Conservation (phyloP, 2,329 filamentous ascomycete species). For the Fusarium verrucosum region DNA sequence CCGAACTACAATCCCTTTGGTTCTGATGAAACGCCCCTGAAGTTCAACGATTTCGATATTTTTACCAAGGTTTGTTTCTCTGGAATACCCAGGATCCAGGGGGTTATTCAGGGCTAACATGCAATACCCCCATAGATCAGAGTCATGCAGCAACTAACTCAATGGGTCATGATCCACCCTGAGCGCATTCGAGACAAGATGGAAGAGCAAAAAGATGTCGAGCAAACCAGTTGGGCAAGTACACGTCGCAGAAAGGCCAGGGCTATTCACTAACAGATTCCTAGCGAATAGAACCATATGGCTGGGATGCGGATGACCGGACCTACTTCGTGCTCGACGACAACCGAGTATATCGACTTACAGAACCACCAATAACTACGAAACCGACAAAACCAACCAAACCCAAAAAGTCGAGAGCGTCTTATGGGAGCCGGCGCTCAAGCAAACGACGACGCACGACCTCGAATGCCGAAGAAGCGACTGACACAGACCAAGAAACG, state of each 20-base stretch:
- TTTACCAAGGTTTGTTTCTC: slow-evolving; percentile 75
- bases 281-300: slow-evolving; percentile 80
- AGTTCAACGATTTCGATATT: slow-evolving; percentile 83
- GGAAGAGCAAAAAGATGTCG: slow-evolving; percentile 80
- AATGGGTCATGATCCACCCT: slow-evolving; percentile 88
- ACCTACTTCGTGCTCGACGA: slow-evolving; percentile 93
- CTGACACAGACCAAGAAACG: slow-evolving; percentile 49
- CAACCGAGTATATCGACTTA: slow-evolving; percentile 88
- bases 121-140: slow-evolving; percentile 60
- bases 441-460: slow-evolving; percentile 76
- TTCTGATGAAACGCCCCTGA: slow-evolving; percentile 73
- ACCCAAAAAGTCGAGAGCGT: slow-evolving; percentile 67
- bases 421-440: slow-evolving; percentile 64
- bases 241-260: slow-evolving; percentile 41
- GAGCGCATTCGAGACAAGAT: slow-evolving; percentile 89
- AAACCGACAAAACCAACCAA: slow-evolving; percentile 76
- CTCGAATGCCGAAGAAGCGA: slow-evolving; percentile 46
- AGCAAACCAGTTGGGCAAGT: slow-evolving; percentile 85
- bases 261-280: slow-evolving; percentile 23
- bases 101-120: neutral
- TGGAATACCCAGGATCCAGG: neutral
- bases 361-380: slow-evolving; percentile 72
- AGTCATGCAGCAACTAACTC: slow-evolving; percentile 86
- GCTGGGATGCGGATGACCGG: slow-evolving; percentile 88
- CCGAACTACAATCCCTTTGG: slow-evolving; percentile 87